Evolutionary conservation across 1,284 basidiomycete species (phyloP), one percentile per base, ranked within the genome.

Genomic region (Apiotrichum gamsii): DNA sequence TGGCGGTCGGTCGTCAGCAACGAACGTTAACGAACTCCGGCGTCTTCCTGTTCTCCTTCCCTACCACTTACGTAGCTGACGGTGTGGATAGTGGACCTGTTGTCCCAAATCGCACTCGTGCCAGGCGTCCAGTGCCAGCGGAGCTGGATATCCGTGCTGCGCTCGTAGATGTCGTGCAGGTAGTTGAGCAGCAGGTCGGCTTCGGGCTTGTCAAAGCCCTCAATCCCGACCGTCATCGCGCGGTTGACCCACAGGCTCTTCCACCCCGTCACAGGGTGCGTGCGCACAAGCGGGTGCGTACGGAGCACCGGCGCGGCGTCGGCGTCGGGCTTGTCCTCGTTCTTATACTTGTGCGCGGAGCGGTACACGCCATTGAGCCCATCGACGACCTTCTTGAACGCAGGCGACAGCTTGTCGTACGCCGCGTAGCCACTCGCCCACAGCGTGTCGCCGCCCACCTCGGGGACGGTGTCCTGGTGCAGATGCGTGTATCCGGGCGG

Each of bases 401-500:
- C 46, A 1, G 60, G 60, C 9, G 50, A 54, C 28, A 64, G 51
- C 50, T 61, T 58, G 51, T 64, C 61, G 39, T 62, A 62, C 9
- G 56, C 61, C 2, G 51, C 48, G 81, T 82, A 62, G 81, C 75
- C 48, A 77, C 82, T 42, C 9, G 52, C 51, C 55, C 55, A 57
- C 16, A 60, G 50, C 24, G 58, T 60, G 47, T 60, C 58, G 19
- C 53, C 53, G 18, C 73, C 73, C 13, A 57, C 47, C 15, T 47
- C 49, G n/a, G 83, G 84, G 3, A 65, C 45, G 9, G 59, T 58
- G 45, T 67, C 63, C 28, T 64, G 57, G 52, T 65, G 61, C n/a
- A 44, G 77, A 74, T 43, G 82, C 75, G 71, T 84, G 74, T 53
- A 83, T 62, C 76, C 74, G 59, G 85, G 82, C 49, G 81, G 85